Conservation (phyloP, 2,329 filamentous ascomycete species). For the Incumbomyces lentus region DNA sequence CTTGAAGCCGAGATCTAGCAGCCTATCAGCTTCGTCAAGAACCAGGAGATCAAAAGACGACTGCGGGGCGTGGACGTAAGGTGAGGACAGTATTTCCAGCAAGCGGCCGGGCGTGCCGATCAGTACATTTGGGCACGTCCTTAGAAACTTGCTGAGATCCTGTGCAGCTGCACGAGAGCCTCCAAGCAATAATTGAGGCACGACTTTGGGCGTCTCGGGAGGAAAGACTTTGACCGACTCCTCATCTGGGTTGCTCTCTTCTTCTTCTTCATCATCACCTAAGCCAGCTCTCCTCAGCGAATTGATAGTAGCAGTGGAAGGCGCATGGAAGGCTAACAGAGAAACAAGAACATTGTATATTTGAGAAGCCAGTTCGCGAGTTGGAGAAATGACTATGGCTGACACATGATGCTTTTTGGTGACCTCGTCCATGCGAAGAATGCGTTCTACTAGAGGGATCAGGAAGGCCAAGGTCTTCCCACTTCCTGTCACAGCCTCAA, state of each 20-base stretch:
- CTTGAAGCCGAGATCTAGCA: constrained; percentile 90
- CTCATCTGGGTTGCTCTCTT: constrained; percentile 18
- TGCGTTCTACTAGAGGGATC: constrained; percentile 70
- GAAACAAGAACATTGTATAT: constrained; percentile 73
- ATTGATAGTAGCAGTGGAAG: constrained; percentile 50
- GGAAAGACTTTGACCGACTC: constrained; percentile 6
- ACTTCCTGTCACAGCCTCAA: constrained; percentile 84
- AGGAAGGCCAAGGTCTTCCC: constrained; percentile 83
- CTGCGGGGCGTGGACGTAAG: constrained; percentile 76
- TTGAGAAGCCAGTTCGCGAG: constrained; percentile 79
- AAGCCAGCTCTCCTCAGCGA: constrained; percentile 27
- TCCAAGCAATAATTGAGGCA: constrained; percentile 82
- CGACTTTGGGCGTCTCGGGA: constrained; percentile 45
- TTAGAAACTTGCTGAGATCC: constrained; percentile 76
- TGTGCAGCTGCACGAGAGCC: constrained; percentile 72
- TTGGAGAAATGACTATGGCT: constrained; percentile 86
- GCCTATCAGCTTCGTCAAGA: constrained; percentile 84
- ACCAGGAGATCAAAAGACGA: constrained; percentile 87
- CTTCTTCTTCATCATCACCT: constrained; percentile 28
- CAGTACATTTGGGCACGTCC: constrained; percentile 74
- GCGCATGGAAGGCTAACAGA: constrained; percentile 70
- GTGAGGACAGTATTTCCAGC: constrained; percentile 74
- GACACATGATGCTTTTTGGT: constrained; percentile 83
- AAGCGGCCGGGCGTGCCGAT: constrained; percentile 86
- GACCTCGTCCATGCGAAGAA: constrained; percentile 62